phyloP scores from a whole-genome alignment of 2,329 filamentous ascomycete genomes.

The Beauveria varroae region DNA sequence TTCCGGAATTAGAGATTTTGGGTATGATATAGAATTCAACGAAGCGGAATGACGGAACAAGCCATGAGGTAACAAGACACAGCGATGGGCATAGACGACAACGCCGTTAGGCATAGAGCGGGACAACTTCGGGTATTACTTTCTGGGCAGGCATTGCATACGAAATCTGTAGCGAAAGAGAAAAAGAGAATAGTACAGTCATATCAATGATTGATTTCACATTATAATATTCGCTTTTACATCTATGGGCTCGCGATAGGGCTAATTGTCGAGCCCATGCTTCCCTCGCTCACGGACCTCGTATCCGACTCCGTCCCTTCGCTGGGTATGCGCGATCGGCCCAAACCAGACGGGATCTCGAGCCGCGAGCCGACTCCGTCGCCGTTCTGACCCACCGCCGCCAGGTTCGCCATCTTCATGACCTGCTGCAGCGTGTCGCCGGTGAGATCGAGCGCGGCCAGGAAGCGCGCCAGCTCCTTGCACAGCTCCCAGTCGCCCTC shows the following conservation, averaged over 20 bases:
- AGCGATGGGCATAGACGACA: not conserved
- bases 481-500: constrained; percentile 93
- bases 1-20: not conserved
- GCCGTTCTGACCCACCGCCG: constrained; percentile 11
- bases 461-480: constrained; percentile 88
- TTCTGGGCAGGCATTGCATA: constrained; percentile 5
- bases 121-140: not conserved
- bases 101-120: not conserved
- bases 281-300: constrained; percentile 31
- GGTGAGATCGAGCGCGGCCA: constrained; percentile 83
- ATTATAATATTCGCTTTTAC: not conserved
- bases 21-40: not conserved
- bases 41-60: not conserved
- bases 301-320: constrained; percentile 29
- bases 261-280: constrained; percentile 29
- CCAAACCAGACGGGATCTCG: constrained; percentile 23
- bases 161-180: not conserved
- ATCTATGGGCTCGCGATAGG: constrained; percentile 14
- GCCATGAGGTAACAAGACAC: not conserved
- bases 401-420: constrained; percentile 52
- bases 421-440: constrained; percentile 72
- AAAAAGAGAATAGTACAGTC: not conserved
- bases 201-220: not conserved
- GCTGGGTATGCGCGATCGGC: constrained; percentile 25
- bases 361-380: constrained; percentile 16